phyloP scores from a whole-genome alignment of 2,329 filamentous ascomycete genomes.

The Verticillium alfalfae region DNA sequence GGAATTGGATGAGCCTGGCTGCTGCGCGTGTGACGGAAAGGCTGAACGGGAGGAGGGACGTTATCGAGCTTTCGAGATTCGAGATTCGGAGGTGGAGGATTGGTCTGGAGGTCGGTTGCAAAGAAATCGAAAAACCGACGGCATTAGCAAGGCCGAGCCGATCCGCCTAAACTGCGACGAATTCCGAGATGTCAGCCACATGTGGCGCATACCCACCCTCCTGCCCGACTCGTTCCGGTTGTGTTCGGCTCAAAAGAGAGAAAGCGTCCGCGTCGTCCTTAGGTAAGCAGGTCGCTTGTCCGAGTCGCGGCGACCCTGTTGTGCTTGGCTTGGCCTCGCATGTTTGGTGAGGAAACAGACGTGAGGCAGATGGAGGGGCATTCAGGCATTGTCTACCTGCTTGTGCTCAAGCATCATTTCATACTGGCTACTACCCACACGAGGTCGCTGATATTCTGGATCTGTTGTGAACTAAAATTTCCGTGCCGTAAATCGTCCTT shows the following conservation, averaged over 20 bases:
- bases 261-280: neutral
- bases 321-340: no score
- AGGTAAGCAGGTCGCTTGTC: neutral
- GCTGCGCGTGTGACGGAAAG: neutral
- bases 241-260: neutral
- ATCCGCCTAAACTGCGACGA: constrained; percentile 3
- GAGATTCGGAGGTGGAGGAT: neutral
- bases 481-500: no score
- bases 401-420: no score
- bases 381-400: no score
- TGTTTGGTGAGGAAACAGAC: no score
- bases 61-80: neutral
- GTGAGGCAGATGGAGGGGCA: no score
- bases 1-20: constrained; percentile 1
- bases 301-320: no score
- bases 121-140: constrained; percentile 3
- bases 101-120: neutral
- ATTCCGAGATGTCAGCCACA: constrained; percentile 1
- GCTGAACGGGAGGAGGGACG: neutral
- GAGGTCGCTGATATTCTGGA: no score
- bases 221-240: neutral
- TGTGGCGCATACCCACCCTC: neutral
- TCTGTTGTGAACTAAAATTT: no score
- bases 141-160: constrained; percentile 3
- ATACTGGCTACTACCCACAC: no score